A percentile compares a stretch with the other conserved stretches of the same genome.
Conservation (phyloP, 129 eudicot species). For the Helianthus annuus region DNA sequence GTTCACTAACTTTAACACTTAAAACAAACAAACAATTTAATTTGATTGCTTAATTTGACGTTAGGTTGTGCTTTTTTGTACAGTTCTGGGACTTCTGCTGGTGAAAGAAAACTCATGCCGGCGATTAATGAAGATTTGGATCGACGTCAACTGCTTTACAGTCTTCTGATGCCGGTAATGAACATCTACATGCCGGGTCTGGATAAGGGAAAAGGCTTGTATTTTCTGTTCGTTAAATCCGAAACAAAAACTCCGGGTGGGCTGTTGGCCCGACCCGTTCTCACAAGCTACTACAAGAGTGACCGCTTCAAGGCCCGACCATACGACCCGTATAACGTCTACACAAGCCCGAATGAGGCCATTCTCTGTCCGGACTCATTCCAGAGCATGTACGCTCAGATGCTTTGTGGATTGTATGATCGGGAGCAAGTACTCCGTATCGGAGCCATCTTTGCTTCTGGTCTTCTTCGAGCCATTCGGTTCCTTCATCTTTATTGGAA, state of each 20-base stretch:
- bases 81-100: constrained; percentile 66
- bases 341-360: constrained; percentile 57
- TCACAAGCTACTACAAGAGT: constrained; percentile 52
- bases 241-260: constrained; percentile 47
- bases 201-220: constrained; percentile 45
- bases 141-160: constrained; percentile 44
- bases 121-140: constrained; percentile 53
- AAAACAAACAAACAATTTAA: not conserved
- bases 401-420: constrained; percentile 51
- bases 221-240: constrained; percentile 38
- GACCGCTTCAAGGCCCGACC: constrained; percentile 39
- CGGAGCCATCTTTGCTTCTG: constrained; percentile 62
- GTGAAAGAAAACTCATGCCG: constrained; percentile 62
- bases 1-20: no score
- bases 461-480: constrained; percentile 54
- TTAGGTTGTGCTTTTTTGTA: not conserved
- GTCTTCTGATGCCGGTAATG: constrained; percentile 65
- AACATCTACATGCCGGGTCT: constrained; percentile 45
- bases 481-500: constrained; percentile 53
- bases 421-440: constrained; percentile 50
- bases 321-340: constrained; percentile 46
- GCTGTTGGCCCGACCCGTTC: constrained; percentile 46
- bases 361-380: constrained; percentile 51
- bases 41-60: not conserved
- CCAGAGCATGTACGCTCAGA: constrained; percentile 62